Evolutionary conservation across 768 basidiomycete species (phyloP).

Genomic region (Kwoniella pini): DNA sequence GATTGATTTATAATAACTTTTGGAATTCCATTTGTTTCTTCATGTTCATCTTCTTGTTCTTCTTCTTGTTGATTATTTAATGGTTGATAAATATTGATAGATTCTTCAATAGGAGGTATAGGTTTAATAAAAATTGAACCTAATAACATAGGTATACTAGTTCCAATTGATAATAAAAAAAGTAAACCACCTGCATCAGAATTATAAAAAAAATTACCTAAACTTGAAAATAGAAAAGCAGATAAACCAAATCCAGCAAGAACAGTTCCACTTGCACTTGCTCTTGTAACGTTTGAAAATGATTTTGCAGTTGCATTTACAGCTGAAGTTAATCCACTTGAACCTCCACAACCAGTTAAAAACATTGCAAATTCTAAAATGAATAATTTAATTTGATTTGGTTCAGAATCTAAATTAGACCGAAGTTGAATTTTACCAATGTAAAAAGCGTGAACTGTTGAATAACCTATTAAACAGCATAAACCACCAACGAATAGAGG

Average conservation of each 20-base stretch:
- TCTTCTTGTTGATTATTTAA: conserved; percentile 1
- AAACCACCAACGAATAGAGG: conserved; percentile 65
- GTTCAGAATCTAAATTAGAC: background rate
- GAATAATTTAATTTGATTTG: conserved; percentile 53
- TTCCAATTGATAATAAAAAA: conserved; percentile 73
- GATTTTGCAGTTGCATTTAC: conserved; percentile 82
- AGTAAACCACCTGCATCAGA: conserved; percentile 78
- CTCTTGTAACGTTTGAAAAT: conserved; percentile 71
- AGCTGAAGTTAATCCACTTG: conserved; percentile 68
- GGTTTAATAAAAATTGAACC: conserved; percentile 72
- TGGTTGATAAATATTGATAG: background rate
- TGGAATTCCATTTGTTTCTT: background rate
- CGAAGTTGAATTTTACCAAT: conserved; percentile 59
- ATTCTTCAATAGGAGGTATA: conserved; percentile 58
- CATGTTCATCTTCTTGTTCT: background rate
- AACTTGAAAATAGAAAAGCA: conserved; percentile 81
- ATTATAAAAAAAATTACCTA: conserved; percentile 70
- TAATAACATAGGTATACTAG: conserved; percentile 74
- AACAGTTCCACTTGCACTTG: conserved; percentile 73
- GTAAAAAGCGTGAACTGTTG: conserved; percentile 70
- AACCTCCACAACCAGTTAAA: conserved; percentile 75
- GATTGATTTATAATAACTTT: conserved; percentile 1
- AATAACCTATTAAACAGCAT: conserved; percentile 70
- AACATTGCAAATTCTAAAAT: conserved; percentile 66
- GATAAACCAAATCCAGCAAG: conserved; percentile 87